Base-by-base conservation (phyloP, 2,329 filamentous ascomycete genomes). In the Xylogone sp. region DNA sequence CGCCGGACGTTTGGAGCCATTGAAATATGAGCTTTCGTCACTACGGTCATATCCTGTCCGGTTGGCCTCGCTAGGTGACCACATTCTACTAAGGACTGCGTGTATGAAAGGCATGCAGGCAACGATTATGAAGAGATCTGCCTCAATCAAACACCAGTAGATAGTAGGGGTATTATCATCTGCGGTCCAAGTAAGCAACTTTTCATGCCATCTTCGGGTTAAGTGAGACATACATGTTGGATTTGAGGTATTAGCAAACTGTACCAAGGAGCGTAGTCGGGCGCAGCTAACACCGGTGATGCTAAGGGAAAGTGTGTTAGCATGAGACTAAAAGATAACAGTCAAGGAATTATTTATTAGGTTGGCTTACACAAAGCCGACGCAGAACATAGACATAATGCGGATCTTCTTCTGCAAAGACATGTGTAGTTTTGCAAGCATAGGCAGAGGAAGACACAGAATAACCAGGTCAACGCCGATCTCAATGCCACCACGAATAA, bases 401-500 rank as follows among this genome's bases (percentile, higher is more conserved):
- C 21, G 45, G n/a, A 48, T 48, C 31, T 46, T 51, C 34, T 47
- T 51, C 34, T 47, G 9, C 27, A 46, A 16, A 43, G 42, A 46
- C 44, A 51, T 51, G 31, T 51, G 49, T 21, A 51, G 21, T 20
- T 51, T 51, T 2, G 16, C 16, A 21, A 51, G 43, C 27, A 42
- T 20, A 21, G 44, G 44, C 22, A 47, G 21, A 3, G 49, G 49
- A 19, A 51, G 44, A 18, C 19, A 22, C 9, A 51, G 21, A 24
- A 51, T 42, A 42, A 46, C 44, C n/a, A 51, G 24, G 12, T 51
- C 49, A 3, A 51, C 27, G 3, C 22, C 27, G 29, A 51, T 48
- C 27, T 51, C 49, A n/a, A 51, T 52, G 1, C 59, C 60, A 1
- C 69, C 68, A 5, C 66, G 57, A 21, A 66, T 55, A 59, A 69